Conservation (phyloP, 805 yeast species). For the Ogataea trehalophila region DNA sequence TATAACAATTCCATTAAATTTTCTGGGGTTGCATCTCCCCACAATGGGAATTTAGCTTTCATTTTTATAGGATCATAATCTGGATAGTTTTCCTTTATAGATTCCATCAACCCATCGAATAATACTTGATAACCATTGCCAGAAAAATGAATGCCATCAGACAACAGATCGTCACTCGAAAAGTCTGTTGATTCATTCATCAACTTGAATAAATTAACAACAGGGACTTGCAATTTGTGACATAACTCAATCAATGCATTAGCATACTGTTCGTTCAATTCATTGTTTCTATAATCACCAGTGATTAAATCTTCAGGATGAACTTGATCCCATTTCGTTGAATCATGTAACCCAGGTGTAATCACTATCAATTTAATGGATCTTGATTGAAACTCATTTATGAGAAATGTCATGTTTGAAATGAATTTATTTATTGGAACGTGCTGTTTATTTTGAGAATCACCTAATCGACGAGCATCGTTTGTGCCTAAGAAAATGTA, state of each 20-base stretch:
- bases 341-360: constrained; percentile 58
- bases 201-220: constrained; percentile 48
- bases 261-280: constrained; percentile 43
- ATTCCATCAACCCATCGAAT: constrained; percentile 27
- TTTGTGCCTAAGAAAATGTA: constrained; percentile 79
- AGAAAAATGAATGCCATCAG: constrained; percentile 42
- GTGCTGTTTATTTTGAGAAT: constrained; percentile 33
- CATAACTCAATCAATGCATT: constrained; percentile 47
- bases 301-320: constrained; percentile 31
- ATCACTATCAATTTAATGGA: constrained; percentile 52
- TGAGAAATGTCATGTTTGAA: constrained; percentile 42
- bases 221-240: constrained; percentile 43
- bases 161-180: constrained; percentile 23
- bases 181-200: constrained; percentile 26
- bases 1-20: constrained; percentile 1
- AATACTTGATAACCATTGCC: constrained; percentile 33
- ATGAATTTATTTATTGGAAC: constrained; percentile 49
- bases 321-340: constrained; percentile 33
- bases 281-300: constrained; percentile 44
- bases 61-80: constrained; percentile 17
- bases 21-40: constrained; percentile 14
- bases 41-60: constrained; percentile 19
- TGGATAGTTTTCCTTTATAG: constrained; percentile 33
- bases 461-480: constrained; percentile 42
- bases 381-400: constrained; percentile 34